Percentiles rank a stretch among this genome's conserved stretches.
Conservation (phyloP, 352 stramenopile species). For the Aphanomyces astaci region DNA sequence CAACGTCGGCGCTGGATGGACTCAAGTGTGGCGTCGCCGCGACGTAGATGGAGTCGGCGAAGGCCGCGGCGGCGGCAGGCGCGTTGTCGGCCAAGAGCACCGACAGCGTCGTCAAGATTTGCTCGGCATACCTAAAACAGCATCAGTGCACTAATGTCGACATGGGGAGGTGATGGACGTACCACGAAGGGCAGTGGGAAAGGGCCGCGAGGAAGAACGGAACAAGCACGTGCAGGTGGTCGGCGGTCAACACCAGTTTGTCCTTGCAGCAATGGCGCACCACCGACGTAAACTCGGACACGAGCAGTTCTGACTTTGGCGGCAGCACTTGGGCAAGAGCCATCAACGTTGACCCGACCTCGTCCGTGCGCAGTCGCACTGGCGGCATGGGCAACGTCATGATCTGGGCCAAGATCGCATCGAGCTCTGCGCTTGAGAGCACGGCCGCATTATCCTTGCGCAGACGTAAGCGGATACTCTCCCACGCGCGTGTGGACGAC, state of each 20-base stretch:
- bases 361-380: conserved; percentile 27
- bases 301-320: conserved; percentile 57
- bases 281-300: conserved; percentile 69
- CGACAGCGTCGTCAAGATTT: conserved; percentile 34
- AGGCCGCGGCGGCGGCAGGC: conserved; percentile 44
- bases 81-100: conserved; percentile 74
- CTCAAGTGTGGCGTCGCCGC: conserved; percentile 69
- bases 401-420: conserved; percentile 11
- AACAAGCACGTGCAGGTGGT: conserved; percentile 54
- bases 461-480: not conserved
- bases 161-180: no score
- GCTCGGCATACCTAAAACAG: conserved; percentile 22
- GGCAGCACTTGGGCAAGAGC: conserved; percentile 53
- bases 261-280: conserved; percentile 78
- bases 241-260: conserved; percentile 48
- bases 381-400: conserved; percentile 18
- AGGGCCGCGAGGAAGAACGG: conserved; percentile 70
- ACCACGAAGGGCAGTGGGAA: conserved; percentile 42
- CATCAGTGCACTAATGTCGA: no score
- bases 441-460: not conserved
- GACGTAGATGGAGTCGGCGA: conserved; percentile 60
- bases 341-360: conserved; percentile 54
- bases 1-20: conserved; percentile 68
- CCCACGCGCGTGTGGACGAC: not conserved
- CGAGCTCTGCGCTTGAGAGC: conserved; percentile 13